A percentile compares a stretch with the other conserved stretches of the same genome.
Conservation (phyloP, 805 yeast genomes). For the Yamadazyma tumulicola region DNA sequence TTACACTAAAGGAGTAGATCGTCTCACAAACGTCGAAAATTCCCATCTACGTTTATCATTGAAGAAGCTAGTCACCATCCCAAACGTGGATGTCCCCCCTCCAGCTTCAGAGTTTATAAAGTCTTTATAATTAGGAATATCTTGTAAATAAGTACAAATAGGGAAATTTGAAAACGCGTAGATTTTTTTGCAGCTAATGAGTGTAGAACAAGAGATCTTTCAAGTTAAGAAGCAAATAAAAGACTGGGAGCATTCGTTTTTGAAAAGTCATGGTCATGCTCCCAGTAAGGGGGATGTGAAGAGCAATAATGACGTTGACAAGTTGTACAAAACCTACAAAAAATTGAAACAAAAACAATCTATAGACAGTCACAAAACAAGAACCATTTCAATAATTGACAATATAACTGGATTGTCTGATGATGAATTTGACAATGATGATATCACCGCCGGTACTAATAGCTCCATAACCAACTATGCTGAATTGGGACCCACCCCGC, state of each 20-base stretch:
- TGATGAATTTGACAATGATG: conserved; percentile 4
- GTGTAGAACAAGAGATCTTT: conserved; percentile 1
- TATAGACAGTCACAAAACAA: neutral
- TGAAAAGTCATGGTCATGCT: conserved; percentile 20
- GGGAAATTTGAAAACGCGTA: too few relatives aligned
- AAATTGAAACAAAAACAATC: conserved; percentile 11
- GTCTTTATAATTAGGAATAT: too few relatives aligned
- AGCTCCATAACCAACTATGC: conserved; percentile 8
- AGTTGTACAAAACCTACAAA: conserved; percentile 32
- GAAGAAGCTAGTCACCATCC: neutral
- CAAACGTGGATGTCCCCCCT: conserved; percentile 4
- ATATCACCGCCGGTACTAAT: neutral
- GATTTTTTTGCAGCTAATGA: neutral
- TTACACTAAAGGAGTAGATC: neutral
- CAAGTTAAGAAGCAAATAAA: conserved; percentile 30
- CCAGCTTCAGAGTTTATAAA: too few relatives aligned
- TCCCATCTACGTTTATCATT: conserved; percentile 9
- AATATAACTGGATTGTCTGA: conserved; percentile 5
- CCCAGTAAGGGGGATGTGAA: conserved; percentile 37
- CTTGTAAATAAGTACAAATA: too few relatives aligned
- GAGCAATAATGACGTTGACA: conserved; percentile 22
- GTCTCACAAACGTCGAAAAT: conserved; percentile 5
- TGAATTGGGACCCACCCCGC: conserved; percentile 86
- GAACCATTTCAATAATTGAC: conserved; percentile 2
- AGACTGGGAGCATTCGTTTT: conserved; percentile 37